Percentiles rank a stretch among this genome's conserved stretches.
Conservation (phyloP, 352 stramenopile genomes). For the Phytophthora capsici region DNA sequence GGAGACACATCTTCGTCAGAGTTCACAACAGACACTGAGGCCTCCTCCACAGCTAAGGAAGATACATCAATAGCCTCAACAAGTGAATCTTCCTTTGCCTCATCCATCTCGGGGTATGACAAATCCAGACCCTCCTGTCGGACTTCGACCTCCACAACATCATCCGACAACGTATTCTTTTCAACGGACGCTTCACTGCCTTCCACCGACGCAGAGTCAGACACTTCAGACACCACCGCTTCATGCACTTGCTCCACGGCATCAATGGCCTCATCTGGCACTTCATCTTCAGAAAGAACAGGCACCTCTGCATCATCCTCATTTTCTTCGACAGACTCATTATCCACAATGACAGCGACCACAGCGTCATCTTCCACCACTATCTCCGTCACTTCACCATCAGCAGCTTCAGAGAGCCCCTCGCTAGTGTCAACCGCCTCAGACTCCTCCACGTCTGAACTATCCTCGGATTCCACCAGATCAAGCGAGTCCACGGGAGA, state of each 20-base stretch:
- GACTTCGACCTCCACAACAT: conserved; percentile 32
- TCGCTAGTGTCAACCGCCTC: not conserved
- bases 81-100: conserved; percentile 36
- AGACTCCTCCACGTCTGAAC: not conserved
- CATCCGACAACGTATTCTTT: not conserved
- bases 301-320: conserved; percentile 1
- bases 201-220: conserved; percentile 6
- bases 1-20: not conserved
- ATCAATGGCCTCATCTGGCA: conserved; percentile 1
- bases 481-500: not conserved
- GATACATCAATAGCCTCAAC: conserved; percentile 7
- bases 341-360: not conserved
- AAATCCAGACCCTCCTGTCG: conserved; percentile 27
- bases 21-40: not conserved
- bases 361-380: not conserved
- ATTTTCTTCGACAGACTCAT: conserved; percentile 3
- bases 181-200: not conserved
- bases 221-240: not conserved
- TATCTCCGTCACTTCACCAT: not conserved
- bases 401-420: conserved; percentile 1
- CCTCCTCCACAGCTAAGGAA: not conserved
- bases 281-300: conserved; percentile 7
- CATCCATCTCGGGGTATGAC: conserved; percentile 12
- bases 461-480: conserved; percentile 3
- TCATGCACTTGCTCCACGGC: conserved; percentile 1